Conservation (phyloP, 2,329 filamentous ascomycete genomes). For the Knoxdaviesia proteae region DNA sequence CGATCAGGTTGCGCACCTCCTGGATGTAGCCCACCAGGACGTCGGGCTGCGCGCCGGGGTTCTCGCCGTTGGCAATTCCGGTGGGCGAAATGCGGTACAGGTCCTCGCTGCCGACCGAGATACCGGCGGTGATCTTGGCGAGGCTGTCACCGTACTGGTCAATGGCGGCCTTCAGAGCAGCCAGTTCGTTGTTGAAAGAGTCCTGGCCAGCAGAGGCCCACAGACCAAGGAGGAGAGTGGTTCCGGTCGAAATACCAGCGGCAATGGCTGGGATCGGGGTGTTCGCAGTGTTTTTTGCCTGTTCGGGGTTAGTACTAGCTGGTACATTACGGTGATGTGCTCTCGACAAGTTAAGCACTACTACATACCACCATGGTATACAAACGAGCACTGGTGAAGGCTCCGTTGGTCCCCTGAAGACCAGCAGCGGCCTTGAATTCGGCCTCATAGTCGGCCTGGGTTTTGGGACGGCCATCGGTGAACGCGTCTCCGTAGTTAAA, state of each 20-base stretch:
- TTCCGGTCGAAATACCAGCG: constrained; percentile 64
- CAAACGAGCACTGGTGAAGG: constrained; percentile 49
- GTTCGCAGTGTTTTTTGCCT: constrained; percentile 23
- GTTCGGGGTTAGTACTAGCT: too few relatives aligned
- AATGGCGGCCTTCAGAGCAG: constrained; percentile 50
- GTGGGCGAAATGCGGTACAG: constrained; percentile 60
- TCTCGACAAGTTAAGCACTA: too few relatives aligned
- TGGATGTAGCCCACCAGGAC: constrained; percentile 49
- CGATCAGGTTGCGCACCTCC: constrained; percentile 41
- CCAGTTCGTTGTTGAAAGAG: constrained; percentile 50
- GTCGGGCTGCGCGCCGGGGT: constrained; percentile 40
- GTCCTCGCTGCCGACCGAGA: constrained; percentile 75
- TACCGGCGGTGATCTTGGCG: constrained; percentile 49
- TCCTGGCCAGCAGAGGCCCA: constrained; percentile 54
- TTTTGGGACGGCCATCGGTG: constrained; percentile 36
- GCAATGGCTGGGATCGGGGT: constrained; percentile 53
- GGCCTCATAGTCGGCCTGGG: constrained; percentile 43
- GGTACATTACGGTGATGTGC: too few relatives aligned
- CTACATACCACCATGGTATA: constrained; percentile 44
- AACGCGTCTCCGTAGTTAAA: constrained; percentile 56
- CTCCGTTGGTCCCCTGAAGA: constrained; percentile 39
- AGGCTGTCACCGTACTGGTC: constrained; percentile 45
- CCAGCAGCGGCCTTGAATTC: constrained; percentile 46
- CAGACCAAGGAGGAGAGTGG: constrained; percentile 58
- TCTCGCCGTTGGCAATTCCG: constrained; percentile 40